Evolutionary conservation across 495 filamentous ascomycete genomes (phyloP), one percentile per base, ranked within the genome.

Genomic region (Penicillium simplicissimum): DNA sequence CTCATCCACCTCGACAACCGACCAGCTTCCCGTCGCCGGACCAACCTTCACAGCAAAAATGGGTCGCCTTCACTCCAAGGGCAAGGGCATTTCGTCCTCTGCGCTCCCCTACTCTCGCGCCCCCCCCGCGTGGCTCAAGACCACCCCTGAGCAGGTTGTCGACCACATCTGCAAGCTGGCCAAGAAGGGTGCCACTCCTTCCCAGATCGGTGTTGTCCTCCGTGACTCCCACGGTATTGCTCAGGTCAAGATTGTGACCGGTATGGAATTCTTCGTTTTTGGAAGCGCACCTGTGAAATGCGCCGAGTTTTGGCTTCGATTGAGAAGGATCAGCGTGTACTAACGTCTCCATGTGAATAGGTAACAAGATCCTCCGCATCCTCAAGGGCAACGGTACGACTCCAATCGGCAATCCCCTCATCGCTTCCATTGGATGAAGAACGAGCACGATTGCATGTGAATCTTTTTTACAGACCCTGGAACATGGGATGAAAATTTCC

Each of bases 301-400:
- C 31, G 35, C 40, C 33, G 52, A 15, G 35, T 38, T 49, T 28
- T 43, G 37, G 42, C 19, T 48, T 45, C 57, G 38, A 55, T 43
- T 8, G 53, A 8, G 60, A 62, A 62, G 49, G 21, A 37, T 58
- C 47, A 51, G 43, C 14, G 36, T 23, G 6, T 54, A 57, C 70
- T 77, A 69, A 79, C 57, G 52, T 40, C 55, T 61, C 42, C 56
- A 28, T 38, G 36, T 52, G 19, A 59, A 65, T 71, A 94, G 95
- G 95, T 78, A 98, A 98, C 89, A 96, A 97, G 86, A 97, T 98
- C 74, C 92, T 98, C 70, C 87, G 96, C 79, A 98, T 98, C 84
- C 85, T 98, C 70, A 97, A 97, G 88, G 88, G 86, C 70, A 88
- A 84, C 78, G 92, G 92, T 96, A 96, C 79, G 90, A 78, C 65